Percentiles rank a stretch among this genome's conserved stretches.
Evolutionary conservation across 257 asterid species (phyloP).

Genomic region (Fraxinus americana): DNA sequence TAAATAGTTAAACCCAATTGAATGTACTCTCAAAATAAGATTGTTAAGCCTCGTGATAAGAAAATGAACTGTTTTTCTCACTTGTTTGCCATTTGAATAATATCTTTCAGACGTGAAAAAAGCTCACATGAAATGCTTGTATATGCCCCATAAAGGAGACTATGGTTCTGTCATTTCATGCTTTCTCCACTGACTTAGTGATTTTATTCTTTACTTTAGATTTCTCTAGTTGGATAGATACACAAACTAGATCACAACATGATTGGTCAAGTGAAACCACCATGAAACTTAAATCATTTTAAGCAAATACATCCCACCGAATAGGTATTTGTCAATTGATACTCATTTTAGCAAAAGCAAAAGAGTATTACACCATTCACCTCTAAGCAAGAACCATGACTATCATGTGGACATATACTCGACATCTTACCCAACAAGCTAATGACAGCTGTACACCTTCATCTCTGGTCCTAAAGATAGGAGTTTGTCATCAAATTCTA

Average conservation of each 20-base stretch:
- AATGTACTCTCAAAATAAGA: neutral
- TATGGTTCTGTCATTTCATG: neutral
- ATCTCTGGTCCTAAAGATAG: neutral
- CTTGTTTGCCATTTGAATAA: neutral
- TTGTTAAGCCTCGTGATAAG: neutral
- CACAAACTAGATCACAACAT: neutral
- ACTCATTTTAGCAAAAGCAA: neutral
- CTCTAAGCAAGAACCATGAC: neutral
- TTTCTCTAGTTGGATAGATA: neutral
- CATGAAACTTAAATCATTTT: neutral
- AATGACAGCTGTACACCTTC: neutral
- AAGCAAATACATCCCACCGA: neutral
- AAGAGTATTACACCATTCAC: neutral
- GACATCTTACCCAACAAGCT: conserved; percentile 4
- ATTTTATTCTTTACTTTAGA: neutral
- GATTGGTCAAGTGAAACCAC: neutral
- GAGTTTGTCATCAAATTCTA: neutral
- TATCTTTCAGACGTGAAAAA: neutral
- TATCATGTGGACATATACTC: neutral
- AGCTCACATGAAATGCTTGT: neutral
- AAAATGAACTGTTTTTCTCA: neutral
- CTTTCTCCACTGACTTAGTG: neutral
- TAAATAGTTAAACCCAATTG: neutral
- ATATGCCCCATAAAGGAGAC: neutral
- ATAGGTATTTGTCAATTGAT: neutral